These are phyloP conservation scores for Neonectria ditissima DNA, from an alignment of 2,329 filamentous ascomycete genomes.

Conservation along the genomic window DNA sequence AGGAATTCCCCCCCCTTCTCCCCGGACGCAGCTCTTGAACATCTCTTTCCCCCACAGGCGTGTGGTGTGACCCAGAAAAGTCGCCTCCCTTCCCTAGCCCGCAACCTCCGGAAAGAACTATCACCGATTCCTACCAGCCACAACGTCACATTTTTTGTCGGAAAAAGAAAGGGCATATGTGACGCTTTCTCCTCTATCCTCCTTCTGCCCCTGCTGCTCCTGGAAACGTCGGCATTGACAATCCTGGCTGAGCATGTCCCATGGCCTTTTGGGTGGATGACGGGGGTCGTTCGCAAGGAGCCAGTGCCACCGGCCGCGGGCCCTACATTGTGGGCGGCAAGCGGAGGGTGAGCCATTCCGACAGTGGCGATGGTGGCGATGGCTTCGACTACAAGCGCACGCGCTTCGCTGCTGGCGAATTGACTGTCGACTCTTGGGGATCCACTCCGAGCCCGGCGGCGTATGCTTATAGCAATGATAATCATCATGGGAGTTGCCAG, in stretches of 20 bases:
- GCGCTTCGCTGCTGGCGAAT: conserved; percentile 27
- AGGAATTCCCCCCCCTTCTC: conserved; percentile 4
- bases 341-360: conserved; percentile 53
- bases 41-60: too few species aligned
- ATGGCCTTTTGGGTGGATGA: conserved; percentile 56
- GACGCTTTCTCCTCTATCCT: conserved; percentile 12
- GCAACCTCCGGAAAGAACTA: neutral
- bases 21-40: too few species aligned
- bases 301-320: conserved; percentile 38
- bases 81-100: conserved; percentile 9
- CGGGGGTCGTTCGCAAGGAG: conserved; percentile 46
- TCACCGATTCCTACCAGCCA: neutral
- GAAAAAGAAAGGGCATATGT: conserved; percentile 14
- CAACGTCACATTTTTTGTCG: conserved; percentile 8
- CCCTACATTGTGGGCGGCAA: conserved; percentile 53
- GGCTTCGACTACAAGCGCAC: conserved; percentile 40
- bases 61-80: conserved; percentile 22
- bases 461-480: conserved; percentile 27
- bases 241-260: conserved; percentile 50
- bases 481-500: conserved; percentile 3
- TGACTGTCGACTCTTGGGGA: conserved; percentile 9
- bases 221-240: conserved; percentile 32
- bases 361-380: conserved; percentile 47
- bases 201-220: conserved; percentile 21
- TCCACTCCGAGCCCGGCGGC: neutral